Evolutionary conservation across 2,329 filamentous ascomycete genomes (phyloP).

Genomic region (Neofusicoccum laricinum): DNA sequence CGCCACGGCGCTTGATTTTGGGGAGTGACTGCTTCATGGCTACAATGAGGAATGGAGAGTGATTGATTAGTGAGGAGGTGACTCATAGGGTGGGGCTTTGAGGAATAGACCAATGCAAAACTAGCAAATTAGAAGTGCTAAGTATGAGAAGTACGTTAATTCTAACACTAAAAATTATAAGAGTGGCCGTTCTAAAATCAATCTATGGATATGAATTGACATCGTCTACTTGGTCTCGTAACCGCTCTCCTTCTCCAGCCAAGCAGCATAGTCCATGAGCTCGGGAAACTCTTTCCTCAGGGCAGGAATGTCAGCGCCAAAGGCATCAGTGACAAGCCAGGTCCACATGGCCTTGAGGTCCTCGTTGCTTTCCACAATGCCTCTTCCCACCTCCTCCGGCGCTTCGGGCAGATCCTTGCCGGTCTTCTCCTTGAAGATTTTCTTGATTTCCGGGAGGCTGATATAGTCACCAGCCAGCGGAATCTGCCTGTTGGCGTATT

Average conservation of each 20-base stretch:
- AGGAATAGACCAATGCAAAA: too few species aligned
- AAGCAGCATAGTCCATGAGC: constrained; percentile 42
- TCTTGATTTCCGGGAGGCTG: constrained; percentile 37
- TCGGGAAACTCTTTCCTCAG: constrained; percentile 40
- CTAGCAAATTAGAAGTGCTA: too few species aligned
- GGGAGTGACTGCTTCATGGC: too few species aligned
- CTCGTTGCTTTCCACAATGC: constrained; percentile 36
- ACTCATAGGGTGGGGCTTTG: too few species aligned
- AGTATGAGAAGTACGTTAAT: too few species aligned
- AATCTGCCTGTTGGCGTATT: constrained; percentile 40
- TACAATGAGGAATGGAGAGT: too few species aligned
- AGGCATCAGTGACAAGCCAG: constrained; percentile 48
- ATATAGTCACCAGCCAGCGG: constrained; percentile 51
- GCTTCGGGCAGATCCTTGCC: constrained; percentile 41
- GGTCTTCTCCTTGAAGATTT: constrained; percentile 43
- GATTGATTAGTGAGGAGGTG: too few species aligned
- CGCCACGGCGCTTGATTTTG: too few species aligned
- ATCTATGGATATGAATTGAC: too few species aligned
- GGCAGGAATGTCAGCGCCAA: constrained; percentile 41
- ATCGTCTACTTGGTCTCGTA: constrained; percentile 18
- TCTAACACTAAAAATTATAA: too few species aligned
- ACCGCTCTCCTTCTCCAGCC: constrained; percentile 45
- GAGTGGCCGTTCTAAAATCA: too few species aligned
- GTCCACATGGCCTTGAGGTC: constrained; percentile 44
- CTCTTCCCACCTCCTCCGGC: constrained; percentile 34